Percentiles rank a stretch among this genome's conserved stretches.
These are phyloP conservation scores for Ramaria rubella DNA, from an alignment of 768 basidiomycete genomes.

Conservation along the genomic window DNA sequence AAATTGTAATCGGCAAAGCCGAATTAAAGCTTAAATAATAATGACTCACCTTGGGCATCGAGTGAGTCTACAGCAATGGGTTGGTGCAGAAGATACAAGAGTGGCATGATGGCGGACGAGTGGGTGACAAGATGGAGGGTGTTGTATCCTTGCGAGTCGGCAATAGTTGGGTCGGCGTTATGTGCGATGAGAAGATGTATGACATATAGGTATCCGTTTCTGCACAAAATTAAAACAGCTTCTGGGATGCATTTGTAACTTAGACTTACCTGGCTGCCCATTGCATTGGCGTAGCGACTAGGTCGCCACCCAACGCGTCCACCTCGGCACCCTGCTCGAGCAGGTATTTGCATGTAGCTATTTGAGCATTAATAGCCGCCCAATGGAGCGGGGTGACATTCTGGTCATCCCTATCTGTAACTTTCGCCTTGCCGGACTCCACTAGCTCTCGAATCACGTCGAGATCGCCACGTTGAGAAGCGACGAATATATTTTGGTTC, in stretches of 20 bases:
- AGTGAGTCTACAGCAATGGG: slow-evolving; percentile 87
- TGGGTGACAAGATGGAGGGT: slow-evolving; percentile 93
- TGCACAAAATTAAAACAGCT: slow-evolving; percentile 4
- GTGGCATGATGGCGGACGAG: slow-evolving; percentile 88
- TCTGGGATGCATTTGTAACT: not conserved
- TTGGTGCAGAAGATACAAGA: slow-evolving; percentile 88
- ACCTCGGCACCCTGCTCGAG: slow-evolving; percentile 92
- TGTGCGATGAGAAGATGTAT: slow-evolving; percentile 87
- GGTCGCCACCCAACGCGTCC: slow-evolving; percentile 89
- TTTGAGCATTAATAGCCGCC: slow-evolving; percentile 95
- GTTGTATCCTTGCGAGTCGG: slow-evolving; percentile 95
- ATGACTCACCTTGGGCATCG: slow-evolving; percentile 56
- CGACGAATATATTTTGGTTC: slow-evolving; percentile 67
- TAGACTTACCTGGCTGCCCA: slow-evolving; percentile 73
- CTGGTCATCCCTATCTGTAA: slow-evolving; percentile 78
- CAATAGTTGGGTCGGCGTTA: slow-evolving; percentile 86
- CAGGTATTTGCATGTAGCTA: slow-evolving; percentile 80
- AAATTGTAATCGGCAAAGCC: not conserved
- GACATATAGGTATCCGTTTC: slow-evolving; percentile 94
- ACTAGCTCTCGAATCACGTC: slow-evolving; percentile 55
- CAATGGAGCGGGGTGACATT: slow-evolving; percentile 96
- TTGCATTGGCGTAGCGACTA: slow-evolving; percentile 91
- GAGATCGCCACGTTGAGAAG: slow-evolving; percentile 85
- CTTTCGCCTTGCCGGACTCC: slow-evolving; percentile 60
- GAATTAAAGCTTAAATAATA: not conserved